Conservation (phyloP, 2,329 filamentous ascomycete genomes). For the Colletotrichum sansevieriae region DNA sequence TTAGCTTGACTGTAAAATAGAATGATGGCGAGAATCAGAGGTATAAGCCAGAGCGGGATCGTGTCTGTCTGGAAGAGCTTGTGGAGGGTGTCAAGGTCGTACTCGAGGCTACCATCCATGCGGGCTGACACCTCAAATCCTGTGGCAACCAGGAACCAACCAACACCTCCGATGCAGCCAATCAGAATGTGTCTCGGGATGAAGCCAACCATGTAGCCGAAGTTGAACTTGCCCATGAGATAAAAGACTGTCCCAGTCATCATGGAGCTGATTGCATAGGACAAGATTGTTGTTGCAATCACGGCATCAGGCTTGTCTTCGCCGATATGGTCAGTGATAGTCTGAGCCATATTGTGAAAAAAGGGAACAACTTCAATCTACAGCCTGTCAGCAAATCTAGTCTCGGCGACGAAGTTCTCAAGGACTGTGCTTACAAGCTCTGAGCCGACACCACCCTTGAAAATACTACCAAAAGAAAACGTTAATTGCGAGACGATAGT, state of each 20-base stretch:
- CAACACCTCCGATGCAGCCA: constrained; percentile 96
- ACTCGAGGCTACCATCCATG: constrained; percentile 86
- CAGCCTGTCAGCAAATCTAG: constrained; percentile 25
- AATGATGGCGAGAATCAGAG: constrained; percentile 79
- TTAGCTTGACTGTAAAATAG: constrained; percentile 83
- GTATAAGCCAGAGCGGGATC: constrained; percentile 84
- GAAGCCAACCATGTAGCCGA: constrained; percentile 95
- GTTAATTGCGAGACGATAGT: constrained; percentile 94
- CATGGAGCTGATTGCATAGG: constrained; percentile 91
- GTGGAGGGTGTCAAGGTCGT: constrained; percentile 80
- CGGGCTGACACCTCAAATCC: constrained; percentile 94
- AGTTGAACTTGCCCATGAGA: constrained; percentile 85
- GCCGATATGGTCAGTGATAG: constrained; percentile 83
- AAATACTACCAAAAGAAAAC: constrained; percentile 88
- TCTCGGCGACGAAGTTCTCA: constrained; percentile 3
- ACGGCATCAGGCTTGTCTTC: constrained; percentile 86
- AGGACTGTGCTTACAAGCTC: constrained; percentile 75
- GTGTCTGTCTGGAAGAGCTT: constrained; percentile 82
- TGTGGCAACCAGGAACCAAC: constrained; percentile 92
- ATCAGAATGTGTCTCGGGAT: constrained; percentile 97
- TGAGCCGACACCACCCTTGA: constrained; percentile 91
- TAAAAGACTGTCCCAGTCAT: constrained; percentile 94
- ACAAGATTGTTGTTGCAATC: constrained; percentile 92
- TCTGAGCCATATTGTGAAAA: constrained; percentile 97
- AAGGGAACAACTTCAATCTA: constrained; percentile 98